A percentile compares a stretch with the other conserved stretches of the same genome.
Conservation (phyloP, 257 asterid species). For the Petrea volubilis region DNA sequence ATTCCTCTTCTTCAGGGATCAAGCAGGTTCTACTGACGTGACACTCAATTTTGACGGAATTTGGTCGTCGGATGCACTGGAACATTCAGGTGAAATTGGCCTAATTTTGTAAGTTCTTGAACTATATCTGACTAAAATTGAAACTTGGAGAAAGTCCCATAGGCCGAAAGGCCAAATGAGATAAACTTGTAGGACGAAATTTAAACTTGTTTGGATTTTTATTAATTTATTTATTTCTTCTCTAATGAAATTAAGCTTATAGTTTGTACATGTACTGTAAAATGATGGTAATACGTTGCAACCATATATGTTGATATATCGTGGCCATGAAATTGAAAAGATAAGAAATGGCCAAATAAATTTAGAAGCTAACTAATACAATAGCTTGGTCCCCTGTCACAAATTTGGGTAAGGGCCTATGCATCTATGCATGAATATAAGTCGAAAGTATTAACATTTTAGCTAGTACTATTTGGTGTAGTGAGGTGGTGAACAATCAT, state of each 20-base stretch:
- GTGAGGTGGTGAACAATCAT: conserved; percentile 34
- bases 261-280: background rate
- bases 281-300: background rate
- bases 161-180: too few relatives aligned
- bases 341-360: conserved; percentile 4
- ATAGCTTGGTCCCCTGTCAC: conserved; percentile 44
- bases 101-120: too few relatives aligned
- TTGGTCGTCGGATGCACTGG: too few relatives aligned
- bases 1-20: too few relatives aligned
- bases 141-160: too few relatives aligned
- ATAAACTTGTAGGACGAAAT: too few relatives aligned
- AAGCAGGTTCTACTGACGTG: too few relatives aligned
- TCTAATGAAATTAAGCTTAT: background rate
- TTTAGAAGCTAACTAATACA: conserved; percentile 19
- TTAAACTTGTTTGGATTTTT: too few relatives aligned
- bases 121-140: too few relatives aligned
- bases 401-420: conserved; percentile 32
- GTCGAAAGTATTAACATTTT: conserved; percentile 30
- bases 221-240: too few relatives aligned
- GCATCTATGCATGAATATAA: conserved; percentile 19
- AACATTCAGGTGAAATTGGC: too few relatives aligned
- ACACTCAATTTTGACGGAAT: too few relatives aligned
- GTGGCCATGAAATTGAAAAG: conserved; percentile 7
- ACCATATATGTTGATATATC: conserved; percentile 14
- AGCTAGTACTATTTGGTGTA: conserved; percentile 24